A percentile compares a stretch with the other conserved stretches of the same genome.
These are phyloP conservation scores for Eimeria necatrix DNA, from an alignment of 169 alveolate genomes.

Conservation along the genomic window DNA sequence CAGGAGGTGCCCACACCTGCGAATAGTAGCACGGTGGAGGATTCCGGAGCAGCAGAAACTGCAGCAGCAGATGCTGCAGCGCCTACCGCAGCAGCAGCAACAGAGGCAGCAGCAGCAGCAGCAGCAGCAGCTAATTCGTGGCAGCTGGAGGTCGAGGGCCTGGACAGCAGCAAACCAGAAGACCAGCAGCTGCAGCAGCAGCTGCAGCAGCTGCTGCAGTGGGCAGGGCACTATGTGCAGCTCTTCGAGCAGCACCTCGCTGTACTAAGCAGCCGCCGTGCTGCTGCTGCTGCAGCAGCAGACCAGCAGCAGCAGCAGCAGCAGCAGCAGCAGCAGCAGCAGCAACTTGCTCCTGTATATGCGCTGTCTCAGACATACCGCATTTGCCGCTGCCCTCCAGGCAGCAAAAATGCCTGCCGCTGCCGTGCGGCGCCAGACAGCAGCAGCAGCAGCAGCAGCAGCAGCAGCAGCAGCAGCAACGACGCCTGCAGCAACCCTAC, in stretches of 20 bases:
- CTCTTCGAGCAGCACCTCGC: slow-evolving; percentile 15
- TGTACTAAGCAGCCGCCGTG: neutral
- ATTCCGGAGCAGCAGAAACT: neutral
- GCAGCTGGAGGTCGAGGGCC: slow-evolving; percentile 17
- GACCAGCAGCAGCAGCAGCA: slow-evolving; percentile 17
- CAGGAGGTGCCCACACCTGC: neutral
- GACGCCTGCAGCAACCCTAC: neutral
- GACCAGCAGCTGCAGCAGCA: neutral
- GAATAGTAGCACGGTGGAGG: neutral
- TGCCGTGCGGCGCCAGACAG: too few relatives aligned
- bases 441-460: neutral
- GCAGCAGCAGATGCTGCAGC: too few relatives aligned
- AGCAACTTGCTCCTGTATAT: neutral
- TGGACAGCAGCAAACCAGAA: slow-evolving; percentile 3
- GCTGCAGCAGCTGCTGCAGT: slow-evolving; percentile 48
- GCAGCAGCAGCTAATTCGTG: neutral
- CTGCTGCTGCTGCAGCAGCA: slow-evolving; percentile 12
- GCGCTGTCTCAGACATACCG: neutral
- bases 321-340: slow-evolving; percentile 36
- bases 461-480: neutral
- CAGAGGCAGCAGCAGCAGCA: neutral
- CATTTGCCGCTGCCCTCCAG: neutral
- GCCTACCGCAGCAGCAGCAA: too few relatives aligned
- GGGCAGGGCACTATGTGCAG: slow-evolving; percentile 11
- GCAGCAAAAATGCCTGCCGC: neutral